Percentiles rank a stretch among this genome's conserved stretches.
Evolutionary conservation across 768 basidiomycete genomes (phyloP).

Genomic region (Boletus vinaceobasis): DNA sequence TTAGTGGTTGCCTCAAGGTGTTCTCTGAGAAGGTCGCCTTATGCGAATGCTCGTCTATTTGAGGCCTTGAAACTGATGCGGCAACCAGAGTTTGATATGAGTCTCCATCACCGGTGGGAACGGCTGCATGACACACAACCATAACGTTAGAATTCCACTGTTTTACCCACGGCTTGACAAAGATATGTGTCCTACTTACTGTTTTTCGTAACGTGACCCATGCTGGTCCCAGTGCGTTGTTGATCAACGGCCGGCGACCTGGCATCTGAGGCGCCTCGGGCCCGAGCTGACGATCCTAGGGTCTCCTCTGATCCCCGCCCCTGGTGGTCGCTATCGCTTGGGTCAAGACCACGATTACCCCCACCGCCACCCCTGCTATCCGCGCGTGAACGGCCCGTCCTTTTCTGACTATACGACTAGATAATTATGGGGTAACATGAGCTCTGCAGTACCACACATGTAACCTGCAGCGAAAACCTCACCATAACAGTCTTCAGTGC

Average conservation of each 20-base stretch:
- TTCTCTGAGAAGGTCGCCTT: slow-evolving; percentile 23
- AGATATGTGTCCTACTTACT: slow-evolving; percentile 28
- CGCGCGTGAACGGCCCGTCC: slow-evolving; percentile 49
- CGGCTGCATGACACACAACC: slow-evolving; percentile 18
- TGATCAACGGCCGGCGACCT: slow-evolving; percentile 33
- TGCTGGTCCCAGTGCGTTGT: slow-evolving; percentile 20
- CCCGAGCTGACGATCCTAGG: slow-evolving; percentile 32
- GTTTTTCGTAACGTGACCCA: slow-evolving; percentile 18
- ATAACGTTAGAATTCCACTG: slow-evolving; percentile 24
- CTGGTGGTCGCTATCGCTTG: slow-evolving; percentile 36
- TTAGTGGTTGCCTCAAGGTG: slow-evolving; percentile 21
- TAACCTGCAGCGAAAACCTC: slow-evolving; percentile 19
- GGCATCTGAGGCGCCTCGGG: slow-evolving; percentile 76
- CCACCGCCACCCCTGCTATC: slow-evolving; percentile 47
- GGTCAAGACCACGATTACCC: slow-evolving; percentile 34
- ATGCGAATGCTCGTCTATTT: slow-evolving; percentile 18
- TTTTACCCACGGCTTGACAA: slow-evolving; percentile 20
- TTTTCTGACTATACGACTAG: slow-evolving; percentile 78
- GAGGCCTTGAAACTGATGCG: slow-evolving; percentile 10
- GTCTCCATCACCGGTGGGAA: slow-evolving; percentile 16
- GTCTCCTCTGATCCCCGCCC: slow-evolving; percentile 34
- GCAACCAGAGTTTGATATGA: slow-evolving; percentile 13
- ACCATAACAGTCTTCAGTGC: slow-evolving; percentile 86
- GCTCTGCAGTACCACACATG: slow-evolving; percentile 1
- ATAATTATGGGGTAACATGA: slow-evolving; percentile 14